Conservation (phyloP, 192 early-diverging fungal genomes). For the Chytriomyces sp. region DNA sequence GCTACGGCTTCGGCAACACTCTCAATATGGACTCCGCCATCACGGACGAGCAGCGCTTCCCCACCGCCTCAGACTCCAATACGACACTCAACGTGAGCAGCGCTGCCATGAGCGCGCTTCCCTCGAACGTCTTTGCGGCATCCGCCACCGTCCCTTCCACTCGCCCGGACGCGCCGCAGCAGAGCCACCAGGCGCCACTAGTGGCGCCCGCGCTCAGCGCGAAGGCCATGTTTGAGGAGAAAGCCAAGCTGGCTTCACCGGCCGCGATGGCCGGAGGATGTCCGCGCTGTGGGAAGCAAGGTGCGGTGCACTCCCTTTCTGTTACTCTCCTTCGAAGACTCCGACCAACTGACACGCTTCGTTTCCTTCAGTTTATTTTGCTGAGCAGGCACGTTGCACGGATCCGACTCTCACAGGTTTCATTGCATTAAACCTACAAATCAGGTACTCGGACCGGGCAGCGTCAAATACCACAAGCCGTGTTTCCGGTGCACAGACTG, state of each 20-base stretch:
- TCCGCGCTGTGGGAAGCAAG: conserved; percentile 43
- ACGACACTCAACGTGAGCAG: not conserved
- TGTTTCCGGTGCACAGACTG: conserved; percentile 50
- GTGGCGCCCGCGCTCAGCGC: not conserved
- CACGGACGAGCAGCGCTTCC: conserved; percentile 38
- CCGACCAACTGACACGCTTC: no score
- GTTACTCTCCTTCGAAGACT: no score
- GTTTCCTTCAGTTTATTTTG: conserved; percentile 60
- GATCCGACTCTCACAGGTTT: no score
- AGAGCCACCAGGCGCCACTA: not conserved
- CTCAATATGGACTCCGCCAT: conserved; percentile 39
- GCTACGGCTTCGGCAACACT: conserved; percentile 35
- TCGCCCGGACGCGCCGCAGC: not conserved
- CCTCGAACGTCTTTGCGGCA: not conserved
- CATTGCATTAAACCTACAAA: no score
- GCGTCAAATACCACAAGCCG: conserved; percentile 52
- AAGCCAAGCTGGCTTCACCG: conserved; percentile 19
- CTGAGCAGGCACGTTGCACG: conserved; percentile 1
- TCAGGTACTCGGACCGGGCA: conserved; percentile 47
- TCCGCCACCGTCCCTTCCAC: not conserved
- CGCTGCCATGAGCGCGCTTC: conserved; percentile 6
- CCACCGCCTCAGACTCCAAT: conserved; percentile 13
- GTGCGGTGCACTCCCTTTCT: no score
- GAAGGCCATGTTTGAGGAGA: conserved; percentile 9
- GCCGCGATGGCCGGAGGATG: conserved; percentile 30